A percentile compares a stretch with the other conserved stretches of the same genome.
Conservation (phyloP, 2,329 filamentous ascomycete genomes). For the Colletotrichum australisinense region DNA sequence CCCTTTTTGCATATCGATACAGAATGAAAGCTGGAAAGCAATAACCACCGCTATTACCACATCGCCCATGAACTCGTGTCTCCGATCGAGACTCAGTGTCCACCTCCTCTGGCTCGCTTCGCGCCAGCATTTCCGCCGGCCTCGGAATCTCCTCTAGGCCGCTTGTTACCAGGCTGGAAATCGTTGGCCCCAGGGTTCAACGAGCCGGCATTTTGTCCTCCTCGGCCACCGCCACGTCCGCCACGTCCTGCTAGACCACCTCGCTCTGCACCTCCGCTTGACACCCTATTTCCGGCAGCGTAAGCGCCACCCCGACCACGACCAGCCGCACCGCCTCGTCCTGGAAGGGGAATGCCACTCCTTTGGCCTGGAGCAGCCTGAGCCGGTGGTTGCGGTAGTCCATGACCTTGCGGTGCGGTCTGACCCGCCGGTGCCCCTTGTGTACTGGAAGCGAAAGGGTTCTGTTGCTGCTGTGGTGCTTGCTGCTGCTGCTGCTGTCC, state of each 20-base stretch:
- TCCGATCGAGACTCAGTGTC: slow-evolving; percentile 40
- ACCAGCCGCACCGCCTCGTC: slow-evolving; percentile 47
- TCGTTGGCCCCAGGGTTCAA: slow-evolving; percentile 66
- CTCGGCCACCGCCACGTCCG: slow-evolving; percentile 53
- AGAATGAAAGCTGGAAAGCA: slow-evolving; percentile 9
- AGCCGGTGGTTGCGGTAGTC: slow-evolving; percentile 11
- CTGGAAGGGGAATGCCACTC: slow-evolving; percentile 53
- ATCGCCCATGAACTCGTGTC: neutral
- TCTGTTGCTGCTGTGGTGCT: slow-evolving; percentile 41
- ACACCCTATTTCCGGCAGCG: slow-evolving; percentile 50
- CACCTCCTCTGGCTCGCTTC: slow-evolving; percentile 55
- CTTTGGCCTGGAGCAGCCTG: slow-evolving; percentile 27
- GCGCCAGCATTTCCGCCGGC: slow-evolving; percentile 51
- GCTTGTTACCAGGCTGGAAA: slow-evolving; percentile 68
- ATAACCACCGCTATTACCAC: slow-evolving; percentile 9
- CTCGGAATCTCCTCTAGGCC: slow-evolving; percentile 65
- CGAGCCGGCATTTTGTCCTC: slow-evolving; percentile 48
- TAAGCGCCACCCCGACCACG: slow-evolving; percentile 53
- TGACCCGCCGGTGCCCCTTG: slow-evolving; percentile 17
- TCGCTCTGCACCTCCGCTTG: slow-evolving; percentile 48
- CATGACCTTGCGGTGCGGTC: slow-evolving; percentile 17
- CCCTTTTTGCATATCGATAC: slow-evolving; percentile 26
- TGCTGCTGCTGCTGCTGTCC: slow-evolving; percentile 39
- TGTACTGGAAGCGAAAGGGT: slow-evolving; percentile 26
- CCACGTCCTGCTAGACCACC: slow-evolving; percentile 46